Base-by-base conservation (phyloP, 805 yeast genomes). In the Pichia cabralensis region DNA sequence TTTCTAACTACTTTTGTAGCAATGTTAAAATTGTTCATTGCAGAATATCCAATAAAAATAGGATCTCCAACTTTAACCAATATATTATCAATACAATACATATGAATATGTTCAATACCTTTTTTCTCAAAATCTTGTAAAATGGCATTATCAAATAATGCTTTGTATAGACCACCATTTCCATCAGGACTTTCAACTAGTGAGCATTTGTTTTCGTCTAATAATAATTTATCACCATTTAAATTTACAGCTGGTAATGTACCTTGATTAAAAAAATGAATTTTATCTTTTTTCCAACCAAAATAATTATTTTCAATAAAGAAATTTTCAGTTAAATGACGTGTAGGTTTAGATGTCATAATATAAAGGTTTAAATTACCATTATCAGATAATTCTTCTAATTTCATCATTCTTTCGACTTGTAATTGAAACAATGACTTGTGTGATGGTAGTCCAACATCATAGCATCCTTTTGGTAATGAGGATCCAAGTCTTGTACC, bases 1-100 rank as follows among this genome's bases (percentile, higher is more conserved):
- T 92, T 92, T 55, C 97, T 76, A 26, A 92, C 99, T 13, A 81
- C 96, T 55, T 92, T 92, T 4, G 96, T 86, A 28, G 96, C 92
- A 41, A 92, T 67, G 22, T 82, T 74, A 38, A 76, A 82, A 3
- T 67, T 49, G 34, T 77, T 74, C 24, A 60, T 60, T 20, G 80
- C 75, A 10, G 96, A 77, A 61, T 80, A 89, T 0, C 98, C 98
- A 41, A 92, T 61, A 47, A 80, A 81, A 1, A 75, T 65, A 3
- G 98, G 98, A 55, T 92, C 98, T 2, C 95, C 96, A 35, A 89
- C 84, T 55, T 77, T 80, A 23, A 88, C 96, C 32, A 92, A 65
- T 21, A 82, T 79, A 58, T 92, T 92, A 60, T 92, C 99, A 31
- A 92, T 97, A 61, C 97, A 89, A 62, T 86, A 92, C 82, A 88